Evolutionary conservation across 345 rosid genomes (phyloP).

Genomic region (Citrus maxima): DNA sequence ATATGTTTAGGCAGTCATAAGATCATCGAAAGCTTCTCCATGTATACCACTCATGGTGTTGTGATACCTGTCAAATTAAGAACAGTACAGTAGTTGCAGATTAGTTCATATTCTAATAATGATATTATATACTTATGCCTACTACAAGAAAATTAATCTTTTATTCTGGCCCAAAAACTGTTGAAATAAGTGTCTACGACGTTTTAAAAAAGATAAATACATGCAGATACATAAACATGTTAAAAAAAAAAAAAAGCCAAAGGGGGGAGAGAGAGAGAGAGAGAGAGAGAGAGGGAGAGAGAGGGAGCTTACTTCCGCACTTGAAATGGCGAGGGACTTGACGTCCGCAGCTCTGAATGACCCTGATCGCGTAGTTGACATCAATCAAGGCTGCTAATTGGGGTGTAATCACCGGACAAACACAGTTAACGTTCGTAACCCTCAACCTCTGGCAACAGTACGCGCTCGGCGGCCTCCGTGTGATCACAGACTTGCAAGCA

Average conservation of each 20-base stretch:
- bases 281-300: neutral
- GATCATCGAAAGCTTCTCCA: neutral
- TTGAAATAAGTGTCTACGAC: too few relatives aligned
- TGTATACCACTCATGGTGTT: neutral
- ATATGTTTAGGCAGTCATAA: too few relatives aligned
- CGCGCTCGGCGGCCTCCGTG: constrained; percentile 1
- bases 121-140: too few relatives aligned
- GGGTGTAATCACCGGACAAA: constrained; percentile 20
- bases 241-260: too few relatives aligned
- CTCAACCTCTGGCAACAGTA: constrained; percentile 14
- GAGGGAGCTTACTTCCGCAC: constrained; percentile 23
- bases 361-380: constrained; percentile 3
- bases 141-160: too few relatives aligned
- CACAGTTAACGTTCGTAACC: constrained; percentile 16
- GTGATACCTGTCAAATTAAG: neutral
- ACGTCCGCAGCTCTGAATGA: constrained; percentile 21
- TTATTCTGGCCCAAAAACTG: too few relatives aligned
- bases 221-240: too few relatives aligned
- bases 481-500: constrained; percentile 10
- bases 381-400: constrained; percentile 19
- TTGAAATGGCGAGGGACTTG: constrained; percentile 26
- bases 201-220: too few relatives aligned
- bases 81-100: neutral
- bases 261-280: neutral
- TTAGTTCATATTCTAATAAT: neutral